Percentiles rank a stretch among this genome's conserved stretches.
These are phyloP conservation scores for Macadamia integrifolia DNA, from an alignment of 164 flowering plant species.

Conservation along the genomic window DNA sequence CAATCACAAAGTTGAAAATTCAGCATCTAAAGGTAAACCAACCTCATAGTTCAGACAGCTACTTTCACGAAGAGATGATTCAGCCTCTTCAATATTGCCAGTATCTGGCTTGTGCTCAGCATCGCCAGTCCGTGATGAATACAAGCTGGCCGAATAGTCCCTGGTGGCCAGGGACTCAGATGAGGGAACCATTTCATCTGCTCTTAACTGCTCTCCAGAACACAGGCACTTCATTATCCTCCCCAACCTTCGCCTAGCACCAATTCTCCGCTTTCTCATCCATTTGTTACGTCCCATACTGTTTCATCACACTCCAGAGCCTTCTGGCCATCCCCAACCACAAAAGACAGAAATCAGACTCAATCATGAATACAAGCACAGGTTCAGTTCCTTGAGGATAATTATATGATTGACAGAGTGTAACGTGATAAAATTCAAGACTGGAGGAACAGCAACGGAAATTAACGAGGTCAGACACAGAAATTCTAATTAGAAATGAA, in stretches of 20 bases:
- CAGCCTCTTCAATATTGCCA: slow-evolving; percentile 90
- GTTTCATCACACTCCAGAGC: slow-evolving; percentile 3
- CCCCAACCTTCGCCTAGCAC: slow-evolving; percentile 24
- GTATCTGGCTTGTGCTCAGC: slow-evolving; percentile 52
- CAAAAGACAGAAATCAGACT: slow-evolving; percentile 10
- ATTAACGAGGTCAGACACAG: neutral
- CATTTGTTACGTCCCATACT: slow-evolving; percentile 44
- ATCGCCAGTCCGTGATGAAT: slow-evolving; percentile 60
- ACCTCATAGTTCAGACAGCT: slow-evolving; percentile 85
- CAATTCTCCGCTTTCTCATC: slow-evolving; percentile 21
- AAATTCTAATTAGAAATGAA: neutral
- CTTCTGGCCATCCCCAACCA: slow-evolving; percentile 16
- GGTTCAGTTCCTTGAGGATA: slow-evolving; percentile 7
- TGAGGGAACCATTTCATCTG: slow-evolving; percentile 50
- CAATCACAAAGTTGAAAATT: neutral
- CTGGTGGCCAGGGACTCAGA: slow-evolving; percentile 80
- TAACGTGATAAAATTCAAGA: neutral
- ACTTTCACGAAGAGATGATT: slow-evolving; percentile 83
- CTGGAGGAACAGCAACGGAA: neutral
- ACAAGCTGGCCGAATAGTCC: slow-evolving; percentile 71
- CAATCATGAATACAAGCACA: neutral
- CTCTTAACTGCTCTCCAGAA: slow-evolving; percentile 52
- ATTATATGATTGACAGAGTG: neutral
- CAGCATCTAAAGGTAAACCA: slow-evolving; percentile 7
- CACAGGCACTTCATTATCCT: slow-evolving; percentile 75